Evolutionary conservation across 805 yeast genomes (phyloP).

Genomic region (Monosporozyma siamensis): DNA sequence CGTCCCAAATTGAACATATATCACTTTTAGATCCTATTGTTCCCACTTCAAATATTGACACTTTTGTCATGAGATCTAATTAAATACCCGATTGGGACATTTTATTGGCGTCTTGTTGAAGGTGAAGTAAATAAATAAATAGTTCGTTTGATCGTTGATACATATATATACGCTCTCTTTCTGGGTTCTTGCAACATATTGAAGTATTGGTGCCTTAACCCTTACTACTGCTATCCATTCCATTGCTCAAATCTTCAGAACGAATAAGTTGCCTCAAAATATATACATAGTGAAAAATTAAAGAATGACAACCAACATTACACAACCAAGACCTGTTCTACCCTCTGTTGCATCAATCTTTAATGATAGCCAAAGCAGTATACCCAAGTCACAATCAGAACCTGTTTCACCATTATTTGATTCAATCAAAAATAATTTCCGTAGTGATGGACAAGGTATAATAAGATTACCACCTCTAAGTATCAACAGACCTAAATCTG

Average conservation of each 20-base stretch:
- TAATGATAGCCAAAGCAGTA: not conserved
- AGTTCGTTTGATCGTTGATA: too few relatives aligned
- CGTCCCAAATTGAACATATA: not conserved
- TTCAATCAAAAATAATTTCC: conserved; percentile 13
- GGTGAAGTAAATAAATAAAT: too few relatives aligned
- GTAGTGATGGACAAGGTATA: conserved; percentile 19
- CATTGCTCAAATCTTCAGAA: too few relatives aligned
- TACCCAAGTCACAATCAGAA: conserved; percentile 10
- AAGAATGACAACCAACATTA: conserved; percentile 1
- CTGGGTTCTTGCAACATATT: too few relatives aligned
- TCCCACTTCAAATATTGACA: too few relatives aligned
- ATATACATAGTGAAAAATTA: too few relatives aligned
- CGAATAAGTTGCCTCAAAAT: too few relatives aligned
- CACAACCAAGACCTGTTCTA: conserved; percentile 8
- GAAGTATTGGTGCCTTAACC: too few relatives aligned
- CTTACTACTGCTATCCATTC: too few relatives aligned
- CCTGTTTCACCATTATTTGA: conserved; percentile 18
- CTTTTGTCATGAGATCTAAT: not conserved
- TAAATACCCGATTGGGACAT: not conserved
- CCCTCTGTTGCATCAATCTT: conserved; percentile 21
- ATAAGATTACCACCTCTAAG: conserved; percentile 26
- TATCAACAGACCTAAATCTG: conserved; percentile 17
- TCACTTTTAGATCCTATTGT: too few relatives aligned
- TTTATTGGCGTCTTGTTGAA: not conserved
- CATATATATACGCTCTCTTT: too few relatives aligned